Base-by-base conservation (phyloP, 805 yeast species). In the Starmerella apicola region DNA sequence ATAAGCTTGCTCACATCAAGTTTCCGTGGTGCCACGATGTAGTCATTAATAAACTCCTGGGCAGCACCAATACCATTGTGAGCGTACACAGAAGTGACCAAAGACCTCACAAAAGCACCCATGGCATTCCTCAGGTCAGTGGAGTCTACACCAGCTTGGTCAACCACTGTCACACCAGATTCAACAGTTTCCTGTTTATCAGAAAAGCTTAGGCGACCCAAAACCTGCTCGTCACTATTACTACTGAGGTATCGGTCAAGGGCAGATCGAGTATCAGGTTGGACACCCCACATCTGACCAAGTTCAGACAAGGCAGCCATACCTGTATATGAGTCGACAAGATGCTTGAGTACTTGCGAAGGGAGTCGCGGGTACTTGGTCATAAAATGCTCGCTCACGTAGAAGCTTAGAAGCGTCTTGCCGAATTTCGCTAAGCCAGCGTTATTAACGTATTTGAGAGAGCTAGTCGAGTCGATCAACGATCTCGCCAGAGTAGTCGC, bases 321-420 rank as follows among this genome's bases (percentile, higher is more conserved):
- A 3, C 88, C 81, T 55, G 81, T 70, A 56, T 76, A 81, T 1
- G 91, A 71, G 50, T 81, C 78, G 7, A 81, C 76, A 0, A 94
- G 82, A 5, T 77, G 74, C 51, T 77, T 74, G 41, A 84, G 70
- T 21, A 86, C 78, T 7, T 75, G 71, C 45, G 79, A 70, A 15
- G 99, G 98, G 37, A 91, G 68, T 57, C 99, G 74, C 39, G 99
- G 99, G 58, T 85, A 85, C 49, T 71, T 74, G 37, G 76, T 61
- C 51, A 84, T 63, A 43, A 88, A 65, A 51, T 80, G 64, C 58
- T 84, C 94, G 17, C 81, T 69, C 3, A 76, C 79, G 53, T 82
- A 79, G 59, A 76, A 83, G 10, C 78, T 72, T 44, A 91, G 63
- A 36, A 91, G 63, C 44, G 77, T 75, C 53, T 77, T 74, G 37